These are phyloP conservation scores for Alternaria alternata DNA, from an alignment of 2,329 filamentous ascomycete genomes.

Conservation along the genomic window DNA sequence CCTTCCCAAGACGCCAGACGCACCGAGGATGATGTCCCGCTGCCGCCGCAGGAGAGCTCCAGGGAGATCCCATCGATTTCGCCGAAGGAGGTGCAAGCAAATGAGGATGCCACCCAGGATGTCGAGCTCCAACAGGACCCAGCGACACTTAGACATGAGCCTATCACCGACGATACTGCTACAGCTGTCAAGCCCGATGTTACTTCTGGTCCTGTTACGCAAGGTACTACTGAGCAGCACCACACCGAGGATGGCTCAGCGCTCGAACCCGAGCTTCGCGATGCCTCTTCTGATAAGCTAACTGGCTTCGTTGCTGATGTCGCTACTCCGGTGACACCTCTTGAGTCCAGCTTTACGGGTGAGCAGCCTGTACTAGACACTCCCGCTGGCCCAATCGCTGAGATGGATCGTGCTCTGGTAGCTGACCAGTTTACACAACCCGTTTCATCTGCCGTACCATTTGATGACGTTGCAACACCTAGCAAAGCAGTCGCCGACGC, in stretches of 20 bases:
- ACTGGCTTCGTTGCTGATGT: background rate
- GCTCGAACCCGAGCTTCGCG: background rate
- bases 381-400: background rate
- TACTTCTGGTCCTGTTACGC: background rate
- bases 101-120: conserved; percentile 20
- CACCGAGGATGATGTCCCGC: background rate
- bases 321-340: background rate
- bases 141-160: background rate
- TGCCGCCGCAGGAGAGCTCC: background rate
- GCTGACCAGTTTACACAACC: background rate
- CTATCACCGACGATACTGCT: background rate
- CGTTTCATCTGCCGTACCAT: background rate
- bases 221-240: background rate
- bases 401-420: background rate
- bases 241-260: background rate
- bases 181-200: background rate
- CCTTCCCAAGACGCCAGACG: conserved; percentile 3
- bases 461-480: background rate
- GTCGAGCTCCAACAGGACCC: conserved; percentile 2
- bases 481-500: conserved; percentile 7
- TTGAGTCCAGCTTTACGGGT: background rate
- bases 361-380: conserved; percentile 2
- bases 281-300: background rate
- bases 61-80: conserved; percentile 8
- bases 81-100: conserved; percentile 32